These are phyloP conservation scores for Cercis canadensis DNA, from an alignment of 306 rosid species.

Conservation along the genomic window DNA sequence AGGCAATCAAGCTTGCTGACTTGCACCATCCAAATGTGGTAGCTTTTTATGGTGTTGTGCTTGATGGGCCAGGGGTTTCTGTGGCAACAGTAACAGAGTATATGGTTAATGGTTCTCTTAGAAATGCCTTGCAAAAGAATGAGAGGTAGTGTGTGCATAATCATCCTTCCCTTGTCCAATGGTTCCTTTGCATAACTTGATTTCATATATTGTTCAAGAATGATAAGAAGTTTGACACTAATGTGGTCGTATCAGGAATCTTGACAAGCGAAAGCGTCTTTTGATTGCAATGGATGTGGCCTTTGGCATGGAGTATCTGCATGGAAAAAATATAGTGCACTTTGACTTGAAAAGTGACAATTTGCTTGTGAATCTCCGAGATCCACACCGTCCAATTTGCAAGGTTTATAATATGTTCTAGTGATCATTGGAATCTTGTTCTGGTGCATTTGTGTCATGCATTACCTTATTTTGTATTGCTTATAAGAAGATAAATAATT, in stretches of 20 bases:
- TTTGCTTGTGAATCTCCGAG: conserved; percentile 91
- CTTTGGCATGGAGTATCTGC: conserved; percentile 96
- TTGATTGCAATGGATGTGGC: conserved; percentile 97
- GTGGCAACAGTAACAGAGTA: conserved; percentile 96
- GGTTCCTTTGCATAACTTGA: conserved; percentile 21
- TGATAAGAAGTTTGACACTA: conserved; percentile 20
- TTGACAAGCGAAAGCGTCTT: conserved; percentile 85
- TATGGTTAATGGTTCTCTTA: conserved; percentile 92
- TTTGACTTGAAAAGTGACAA: conserved; percentile 98
- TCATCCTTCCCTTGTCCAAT: neutral
- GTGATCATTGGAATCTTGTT: too few species aligned
- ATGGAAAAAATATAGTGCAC: conserved; percentile 93
- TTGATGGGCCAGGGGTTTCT: conserved; percentile 88
- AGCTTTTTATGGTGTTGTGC: conserved; percentile 93
- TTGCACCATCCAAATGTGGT: conserved; percentile 96
- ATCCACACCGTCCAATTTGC: conserved; percentile 74
- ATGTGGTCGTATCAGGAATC: conserved; percentile 57
- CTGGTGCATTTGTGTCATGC: too few species aligned
- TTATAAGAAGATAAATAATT: too few species aligned
- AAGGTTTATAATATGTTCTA: neutral
- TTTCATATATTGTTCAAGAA: conserved; percentile 6
- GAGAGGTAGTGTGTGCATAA: conserved; percentile 57
- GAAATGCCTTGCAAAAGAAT: conserved; percentile 84
- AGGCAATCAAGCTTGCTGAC: conserved; percentile 94
- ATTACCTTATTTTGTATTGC: too few species aligned